phyloP scores from a whole-genome alignment of 257 asterid species.

The Coffea eugenioides region DNA sequence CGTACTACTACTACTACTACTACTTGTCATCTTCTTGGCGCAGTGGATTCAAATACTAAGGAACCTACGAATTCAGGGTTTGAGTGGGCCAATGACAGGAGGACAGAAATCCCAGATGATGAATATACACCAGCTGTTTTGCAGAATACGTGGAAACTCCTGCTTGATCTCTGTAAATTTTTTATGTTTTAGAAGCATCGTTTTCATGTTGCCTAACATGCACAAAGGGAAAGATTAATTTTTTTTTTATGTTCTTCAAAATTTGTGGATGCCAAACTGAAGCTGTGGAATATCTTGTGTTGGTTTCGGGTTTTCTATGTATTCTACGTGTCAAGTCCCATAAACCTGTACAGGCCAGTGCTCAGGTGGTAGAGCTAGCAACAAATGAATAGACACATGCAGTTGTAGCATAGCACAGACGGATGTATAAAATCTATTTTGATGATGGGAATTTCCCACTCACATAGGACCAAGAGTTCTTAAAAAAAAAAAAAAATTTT shows the following conservation, averaged over 20 bases:
- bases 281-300: background rate
- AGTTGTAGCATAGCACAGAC: too few species aligned
- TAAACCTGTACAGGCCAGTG: background rate
- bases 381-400: background rate
- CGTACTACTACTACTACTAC: too few species aligned
- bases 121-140: background rate
- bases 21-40: too few species aligned
- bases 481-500: too few species aligned
- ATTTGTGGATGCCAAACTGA: background rate
- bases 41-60: too few species aligned
- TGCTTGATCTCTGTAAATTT: background rate
- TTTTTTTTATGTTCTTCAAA: background rate
- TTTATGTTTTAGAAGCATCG: background rate
- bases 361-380: too few species aligned
- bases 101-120: background rate
- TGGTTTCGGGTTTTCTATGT: background rate
- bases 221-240: background rate
- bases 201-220: conserved; percentile 1
- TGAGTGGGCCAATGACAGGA: background rate
- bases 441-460: too few species aligned
- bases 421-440: too few species aligned
- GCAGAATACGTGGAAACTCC: background rate
- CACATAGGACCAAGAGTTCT: too few species aligned
- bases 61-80: too few species aligned
- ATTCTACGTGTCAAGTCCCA: background rate